A percentile compares a stretch with the other conserved stretches of the same genome.
phyloP scores from a whole-genome alignment of 192 early-diverging fungal species.

The Coemansia sp. region DNA sequence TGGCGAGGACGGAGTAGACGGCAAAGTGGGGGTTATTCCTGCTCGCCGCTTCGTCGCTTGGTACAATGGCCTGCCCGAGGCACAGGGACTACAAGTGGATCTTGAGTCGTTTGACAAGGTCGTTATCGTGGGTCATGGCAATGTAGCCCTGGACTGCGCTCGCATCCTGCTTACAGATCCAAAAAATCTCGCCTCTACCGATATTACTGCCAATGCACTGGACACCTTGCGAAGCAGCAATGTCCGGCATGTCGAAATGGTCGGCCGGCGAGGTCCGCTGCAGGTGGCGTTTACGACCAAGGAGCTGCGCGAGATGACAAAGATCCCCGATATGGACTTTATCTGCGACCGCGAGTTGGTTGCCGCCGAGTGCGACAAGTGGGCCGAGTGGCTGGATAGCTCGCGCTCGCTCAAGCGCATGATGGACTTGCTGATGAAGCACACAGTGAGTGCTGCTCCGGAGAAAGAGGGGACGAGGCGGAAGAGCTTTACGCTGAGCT shows the following conservation, averaged over 20 bases:
- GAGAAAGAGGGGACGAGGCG: background rate
- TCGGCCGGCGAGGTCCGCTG: constrained; percentile 90
- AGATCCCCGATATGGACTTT: constrained; percentile 67
- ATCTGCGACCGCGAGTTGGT: constrained; percentile 66
- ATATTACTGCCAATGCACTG: constrained; percentile 80
- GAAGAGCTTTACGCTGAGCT: constrained; percentile 69
- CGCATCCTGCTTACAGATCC: constrained; percentile 79
- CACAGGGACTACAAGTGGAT: constrained; percentile 64
- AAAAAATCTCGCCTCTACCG: constrained; percentile 77
- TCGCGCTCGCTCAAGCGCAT: constrained; percentile 78
- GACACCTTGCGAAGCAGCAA: constrained; percentile 65
- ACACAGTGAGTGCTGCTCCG: constrained; percentile 19
- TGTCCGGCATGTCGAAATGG: constrained; percentile 82
- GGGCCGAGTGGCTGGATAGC: constrained; percentile 42
- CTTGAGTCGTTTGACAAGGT: constrained; percentile 71
- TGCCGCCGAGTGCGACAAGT: constrained; percentile 53
- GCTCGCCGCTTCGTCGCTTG: constrained; percentile 91
- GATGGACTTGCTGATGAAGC: constrained; percentile 79
- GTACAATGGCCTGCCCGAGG: constrained; percentile 90
- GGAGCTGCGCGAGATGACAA: constrained; percentile 93
- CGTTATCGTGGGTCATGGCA: constrained; percentile 90
- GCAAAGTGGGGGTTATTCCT: constrained; percentile 62
- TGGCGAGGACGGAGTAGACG: constrained; percentile 58
- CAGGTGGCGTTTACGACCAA: constrained; percentile 96
- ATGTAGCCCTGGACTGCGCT: constrained; percentile 93